These are phyloP conservation scores for Pleurotus cornucopiae DNA, from an alignment of 768 basidiomycete species.

Conservation along the genomic window DNA sequence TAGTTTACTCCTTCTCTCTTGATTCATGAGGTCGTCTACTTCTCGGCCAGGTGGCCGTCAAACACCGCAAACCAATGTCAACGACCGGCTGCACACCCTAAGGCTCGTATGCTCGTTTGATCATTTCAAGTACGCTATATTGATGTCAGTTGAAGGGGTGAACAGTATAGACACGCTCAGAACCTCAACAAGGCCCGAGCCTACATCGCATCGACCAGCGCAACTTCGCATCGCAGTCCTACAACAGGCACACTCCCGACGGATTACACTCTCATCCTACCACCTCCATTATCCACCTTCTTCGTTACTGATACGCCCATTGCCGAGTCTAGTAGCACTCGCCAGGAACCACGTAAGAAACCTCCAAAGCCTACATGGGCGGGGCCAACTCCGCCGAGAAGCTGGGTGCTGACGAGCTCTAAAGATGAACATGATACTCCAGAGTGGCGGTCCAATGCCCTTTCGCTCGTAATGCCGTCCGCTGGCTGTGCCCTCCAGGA, in stretches of 20 bases:
- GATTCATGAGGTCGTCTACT: background rate
- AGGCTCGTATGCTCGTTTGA: constrained; percentile 30
- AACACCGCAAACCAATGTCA: constrained; percentile 27
- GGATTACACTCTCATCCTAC: constrained; percentile 13
- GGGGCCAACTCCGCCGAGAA: constrained; percentile 52
- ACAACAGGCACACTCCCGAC: constrained; percentile 6
- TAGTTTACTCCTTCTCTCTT: background rate
- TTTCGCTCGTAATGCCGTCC: constrained; percentile 44
- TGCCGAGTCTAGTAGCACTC: constrained; percentile 23
- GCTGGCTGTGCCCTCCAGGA: constrained; percentile 14
- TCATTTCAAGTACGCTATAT: background rate
- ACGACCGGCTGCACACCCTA: constrained; percentile 45
- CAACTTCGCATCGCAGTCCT: background rate
- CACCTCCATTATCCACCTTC: constrained; percentile 26
- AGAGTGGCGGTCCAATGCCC: constrained; percentile 52
- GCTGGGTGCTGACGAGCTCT: constrained; percentile 41
- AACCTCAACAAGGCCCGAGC: constrained; percentile 42
- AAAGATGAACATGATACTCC: constrained; percentile 24
- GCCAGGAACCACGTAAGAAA: constrained; percentile 1
- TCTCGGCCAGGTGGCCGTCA: background rate
- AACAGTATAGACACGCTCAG: constrained; percentile 63
- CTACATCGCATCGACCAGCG: constrained; percentile 19
- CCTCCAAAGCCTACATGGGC: constrained; percentile 21
- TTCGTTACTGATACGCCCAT: constrained; percentile 41
- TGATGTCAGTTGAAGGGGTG: constrained; percentile 42